These are phyloP conservation scores for Coemansia sp. DNA, from an alignment of 192 early-diverging fungal species.

Conservation along the genomic window DNA sequence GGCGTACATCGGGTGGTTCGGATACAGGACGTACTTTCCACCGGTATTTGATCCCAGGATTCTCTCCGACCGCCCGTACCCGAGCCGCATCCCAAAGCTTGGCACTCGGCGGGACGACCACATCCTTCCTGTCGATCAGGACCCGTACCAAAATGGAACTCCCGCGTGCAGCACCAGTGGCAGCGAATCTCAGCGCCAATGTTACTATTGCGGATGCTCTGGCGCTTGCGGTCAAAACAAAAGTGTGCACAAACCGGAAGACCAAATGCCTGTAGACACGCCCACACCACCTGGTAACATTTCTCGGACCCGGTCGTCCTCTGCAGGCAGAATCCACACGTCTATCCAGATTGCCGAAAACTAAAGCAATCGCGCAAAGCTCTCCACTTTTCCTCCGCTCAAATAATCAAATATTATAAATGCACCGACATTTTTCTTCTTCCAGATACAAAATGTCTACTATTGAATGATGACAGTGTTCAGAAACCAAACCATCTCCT, in stretches of 20 bases:
- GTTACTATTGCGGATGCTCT: conserved; percentile 5
- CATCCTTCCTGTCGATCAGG: conserved; percentile 40
- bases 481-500: too few species aligned
- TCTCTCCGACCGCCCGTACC: conserved; percentile 48
- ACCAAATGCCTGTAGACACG: not conserved
- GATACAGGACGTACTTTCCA: conserved; percentile 50
- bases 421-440: too few species aligned
- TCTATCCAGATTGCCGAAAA: not conserved
- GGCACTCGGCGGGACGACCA: not conserved
- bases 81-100: conserved; percentile 39
- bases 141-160: conserved; percentile 34
- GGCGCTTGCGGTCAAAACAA: not conserved
- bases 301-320: too few species aligned
- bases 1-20: conserved; percentile 39
- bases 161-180: conserved; percentile 7
- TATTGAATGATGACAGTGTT: too few species aligned
- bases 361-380: not conserved
- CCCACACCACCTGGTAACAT: too few species aligned
- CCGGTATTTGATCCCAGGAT: conserved; percentile 28
- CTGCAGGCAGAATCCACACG: not conserved
- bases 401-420: too few species aligned
- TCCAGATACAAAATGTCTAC: too few species aligned
- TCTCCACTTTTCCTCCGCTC: too few species aligned
- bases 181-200: conserved; percentile 6
- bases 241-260: not conserved